phyloP scores from a whole-genome alignment of 2,329 filamentous ascomycete species.

The Dichotomopilus funicola region DNA sequence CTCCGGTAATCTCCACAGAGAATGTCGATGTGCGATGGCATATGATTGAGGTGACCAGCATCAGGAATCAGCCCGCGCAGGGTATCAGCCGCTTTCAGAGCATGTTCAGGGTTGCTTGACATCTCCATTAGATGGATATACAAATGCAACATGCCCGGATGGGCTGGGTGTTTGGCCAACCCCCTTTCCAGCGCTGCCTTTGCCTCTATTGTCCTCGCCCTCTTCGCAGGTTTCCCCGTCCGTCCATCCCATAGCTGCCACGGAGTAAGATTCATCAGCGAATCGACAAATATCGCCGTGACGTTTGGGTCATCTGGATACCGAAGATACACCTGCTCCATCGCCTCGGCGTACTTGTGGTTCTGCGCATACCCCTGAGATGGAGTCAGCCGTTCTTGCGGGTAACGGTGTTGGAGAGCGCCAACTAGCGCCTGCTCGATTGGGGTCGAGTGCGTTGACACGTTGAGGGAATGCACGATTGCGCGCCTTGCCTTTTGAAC shows the following conservation, averaged over 20 bases:
- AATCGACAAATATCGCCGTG: slow-evolving; percentile 54
- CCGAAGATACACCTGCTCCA: slow-evolving; percentile 32
- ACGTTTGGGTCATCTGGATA: slow-evolving; percentile 49
- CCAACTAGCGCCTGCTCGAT: slow-evolving; percentile 57
- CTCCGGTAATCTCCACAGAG: slow-evolving; percentile 63
- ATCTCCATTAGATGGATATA: slow-evolving; percentile 32
- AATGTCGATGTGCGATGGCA: slow-evolving; percentile 72
- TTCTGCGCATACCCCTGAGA: slow-evolving; percentile 51
- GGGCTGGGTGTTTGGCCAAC: slow-evolving; percentile 45
- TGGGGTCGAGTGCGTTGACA: slow-evolving; percentile 31
- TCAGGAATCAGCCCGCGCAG: slow-evolving; percentile 24
- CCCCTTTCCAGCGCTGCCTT: slow-evolving; percentile 54
- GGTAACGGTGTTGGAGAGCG: slow-evolving; percentile 58
- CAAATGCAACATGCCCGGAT: slow-evolving; percentile 53
- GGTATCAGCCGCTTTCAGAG: slow-evolving; percentile 20
- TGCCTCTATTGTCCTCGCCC: slow-evolving; percentile 51
- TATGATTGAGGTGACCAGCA: slow-evolving; percentile 64
- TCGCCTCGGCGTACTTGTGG: slow-evolving; percentile 51
- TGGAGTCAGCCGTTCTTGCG: slow-evolving; percentile 36
- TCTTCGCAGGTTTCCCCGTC: slow-evolving; percentile 39
- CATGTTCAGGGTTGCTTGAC: slow-evolving; percentile 21
- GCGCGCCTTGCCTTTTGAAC: slow-evolving; percentile 34
- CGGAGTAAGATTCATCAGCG: slow-evolving; percentile 43
- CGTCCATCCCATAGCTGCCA: slow-evolving; percentile 40
- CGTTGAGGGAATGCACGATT: slow-evolving; percentile 25